A percentile compares a stretch with the other conserved stretches of the same genome.
phyloP scores from a whole-genome alignment of 176 grass and related monocot genomes.

The Puya raimondii region DNA sequence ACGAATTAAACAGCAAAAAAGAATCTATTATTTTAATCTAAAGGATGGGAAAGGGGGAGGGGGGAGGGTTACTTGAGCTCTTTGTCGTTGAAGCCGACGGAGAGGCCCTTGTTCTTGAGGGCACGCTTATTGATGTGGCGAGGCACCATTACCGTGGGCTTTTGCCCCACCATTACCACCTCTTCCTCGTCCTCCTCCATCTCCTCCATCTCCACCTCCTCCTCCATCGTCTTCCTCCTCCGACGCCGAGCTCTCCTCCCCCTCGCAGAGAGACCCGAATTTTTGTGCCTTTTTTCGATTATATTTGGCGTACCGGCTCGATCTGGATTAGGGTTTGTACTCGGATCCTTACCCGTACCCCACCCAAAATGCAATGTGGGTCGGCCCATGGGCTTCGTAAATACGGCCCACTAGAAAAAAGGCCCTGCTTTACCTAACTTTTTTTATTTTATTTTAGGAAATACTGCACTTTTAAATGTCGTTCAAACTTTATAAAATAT shows the following conservation, averaged over 20 bases:
- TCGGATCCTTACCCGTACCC: no score
- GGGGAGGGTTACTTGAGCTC: slow-evolving; percentile 39
- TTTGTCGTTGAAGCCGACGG: slow-evolving; percentile 70
- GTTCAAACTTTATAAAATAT: no score
- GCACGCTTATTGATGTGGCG: slow-evolving; percentile 87
- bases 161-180: slow-evolving; percentile 83
- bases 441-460: no score
- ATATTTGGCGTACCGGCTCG: no score
- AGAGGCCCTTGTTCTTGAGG: slow-evolving; percentile 85
- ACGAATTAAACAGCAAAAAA: neutral
- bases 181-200: slow-evolving; percentile 31
- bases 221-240: slow-evolving; percentile 22
- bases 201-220: slow-evolving; percentile 28
- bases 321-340: no score
- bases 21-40: neutral
- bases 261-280: no score
- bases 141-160: slow-evolving; percentile 72
- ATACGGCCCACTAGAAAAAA: no score
- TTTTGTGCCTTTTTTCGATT: no score
- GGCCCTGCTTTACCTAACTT: no score
- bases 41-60: neutral
- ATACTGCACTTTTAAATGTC: no score
- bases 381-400: no score
- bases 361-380: no score
- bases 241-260: slow-evolving; percentile 13